Base-by-base conservation (phyloP, 1,284 basidiomycete genomes). In the Boletus hoseneyae region DNA sequence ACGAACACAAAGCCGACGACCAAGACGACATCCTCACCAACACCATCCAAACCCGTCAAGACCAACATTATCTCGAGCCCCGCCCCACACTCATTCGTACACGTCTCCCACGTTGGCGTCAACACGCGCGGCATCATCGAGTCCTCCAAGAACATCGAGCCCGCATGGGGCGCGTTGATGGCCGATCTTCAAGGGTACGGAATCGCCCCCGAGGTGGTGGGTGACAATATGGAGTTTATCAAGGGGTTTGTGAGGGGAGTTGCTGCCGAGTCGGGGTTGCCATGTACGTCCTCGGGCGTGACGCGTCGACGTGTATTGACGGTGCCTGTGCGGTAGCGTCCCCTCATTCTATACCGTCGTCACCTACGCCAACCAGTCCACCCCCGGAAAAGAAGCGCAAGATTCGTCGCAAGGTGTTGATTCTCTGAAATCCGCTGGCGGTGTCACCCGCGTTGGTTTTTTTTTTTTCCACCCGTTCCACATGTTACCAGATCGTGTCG, bases 21-120 rank as follows among this genome's bases (percentile, higher is more conserved):
- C 16, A 47, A 18, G 4, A 10, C 42, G 6, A 16, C 9, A 19
- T 19, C 36, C 30, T 6, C 37, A 16, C 37, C 23, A 25, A 4
- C 23, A 27, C 42, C 39, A 3, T 18, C 44, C 42, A 64, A 58
- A 75, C 67, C 82, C 73, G 41, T 79, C 52, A 70, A 73, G 39
- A 61, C 75, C 47, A 77, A 80, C 15, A 75, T 85, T 71, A 91
- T 95, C 56, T 89, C 89, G 8, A 73, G 78, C 2, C 92, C 93
- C 1, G 74, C 78, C 1, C 77, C 79, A 3, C 77, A 82, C 45
- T 83, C 86, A n/a, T 96, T 95, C 73, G 80, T 85, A 59, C 93
- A 95, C 63, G 79, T 94, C 41, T 83, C 87, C 6, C 93, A 96
- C 68, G 87, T 96, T 70, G 92, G 93, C 10, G 80, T 90, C 59